Percentiles rank a stretch among this genome's conserved stretches.
Evolutionary conservation across 148 eudicot genomes (phyloP).

Genomic region (Rheum nobile): DNA sequence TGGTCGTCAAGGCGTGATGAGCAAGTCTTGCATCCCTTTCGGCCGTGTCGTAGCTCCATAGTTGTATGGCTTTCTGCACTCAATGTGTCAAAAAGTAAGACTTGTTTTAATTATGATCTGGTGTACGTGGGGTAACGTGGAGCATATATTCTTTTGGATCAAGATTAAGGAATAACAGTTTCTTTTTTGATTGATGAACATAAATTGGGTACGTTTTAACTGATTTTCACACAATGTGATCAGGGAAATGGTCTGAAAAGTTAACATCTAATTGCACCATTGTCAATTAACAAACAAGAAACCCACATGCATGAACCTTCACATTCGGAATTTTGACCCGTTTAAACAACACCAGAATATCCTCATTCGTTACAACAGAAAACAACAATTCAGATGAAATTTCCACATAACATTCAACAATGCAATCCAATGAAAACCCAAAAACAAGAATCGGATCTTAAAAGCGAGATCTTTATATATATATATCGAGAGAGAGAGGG

Average conservation of each 20-base stretch:
- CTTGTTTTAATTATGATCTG: too few species aligned
- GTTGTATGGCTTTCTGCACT: slow-evolving; percentile 52
- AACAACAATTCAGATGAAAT: background rate
- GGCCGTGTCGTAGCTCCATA: slow-evolving; percentile 62
- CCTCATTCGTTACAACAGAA: background rate
- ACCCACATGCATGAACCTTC: background rate
- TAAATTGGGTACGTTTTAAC: too few species aligned
- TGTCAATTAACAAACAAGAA: too few species aligned
- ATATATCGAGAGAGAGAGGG: background rate
- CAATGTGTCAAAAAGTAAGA: background rate
- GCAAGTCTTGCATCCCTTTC: slow-evolving; percentile 75
- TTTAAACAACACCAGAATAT: background rate
- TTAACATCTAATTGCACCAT: too few species aligned
- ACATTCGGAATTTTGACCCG: background rate
- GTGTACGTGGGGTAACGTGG: too few species aligned
- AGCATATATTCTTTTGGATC: too few species aligned
- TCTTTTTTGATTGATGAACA: too few species aligned
- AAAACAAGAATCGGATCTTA: background rate
- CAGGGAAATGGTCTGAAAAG: too few species aligned
- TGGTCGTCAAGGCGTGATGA: slow-evolving; percentile 38
- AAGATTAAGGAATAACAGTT: too few species aligned
- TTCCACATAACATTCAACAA: background rate
- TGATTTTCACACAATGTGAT: too few species aligned
- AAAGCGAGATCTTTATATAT: background rate
- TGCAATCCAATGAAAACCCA: background rate